These are phyloP conservation scores for Emergomyces orientalis DNA, from an alignment of 2,329 filamentous ascomycete species.

Conservation along the genomic window DNA sequence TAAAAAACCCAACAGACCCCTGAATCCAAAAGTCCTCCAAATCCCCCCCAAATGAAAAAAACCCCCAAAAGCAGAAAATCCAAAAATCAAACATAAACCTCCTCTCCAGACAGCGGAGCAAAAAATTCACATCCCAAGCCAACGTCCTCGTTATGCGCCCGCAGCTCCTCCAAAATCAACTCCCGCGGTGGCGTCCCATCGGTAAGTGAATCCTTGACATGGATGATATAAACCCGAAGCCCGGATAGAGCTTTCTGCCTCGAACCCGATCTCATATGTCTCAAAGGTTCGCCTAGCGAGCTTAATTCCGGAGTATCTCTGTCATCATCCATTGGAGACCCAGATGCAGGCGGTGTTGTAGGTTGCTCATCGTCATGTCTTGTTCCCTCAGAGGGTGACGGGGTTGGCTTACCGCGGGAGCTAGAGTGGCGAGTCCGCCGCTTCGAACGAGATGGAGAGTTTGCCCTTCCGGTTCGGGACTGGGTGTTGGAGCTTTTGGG, in stretches of 20 bases:
- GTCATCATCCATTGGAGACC: not conserved
- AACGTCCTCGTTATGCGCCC: conserved; percentile 53
- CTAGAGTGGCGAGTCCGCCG: not conserved
- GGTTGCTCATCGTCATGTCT: not conserved
- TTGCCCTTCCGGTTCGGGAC: not conserved
- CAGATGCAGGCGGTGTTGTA: not conserved
- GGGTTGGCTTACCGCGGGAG: not conserved
- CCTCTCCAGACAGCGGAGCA: conserved; percentile 57
- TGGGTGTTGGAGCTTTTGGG: conserved; percentile 5
- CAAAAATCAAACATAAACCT: conserved; percentile 33
- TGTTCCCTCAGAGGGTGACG: not conserved
- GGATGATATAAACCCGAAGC: conserved; percentile 76
- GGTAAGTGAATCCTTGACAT: conserved; percentile 76
- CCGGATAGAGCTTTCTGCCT: conserved; percentile 51
- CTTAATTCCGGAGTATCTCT: not conserved
- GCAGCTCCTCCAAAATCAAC: conserved; percentile 60
- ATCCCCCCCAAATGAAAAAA: too few relatives aligned
- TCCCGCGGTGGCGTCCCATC: conserved; percentile 59
- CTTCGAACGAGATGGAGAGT: not conserved
- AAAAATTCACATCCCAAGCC: conserved; percentile 72
- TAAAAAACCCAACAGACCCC: too few relatives aligned
- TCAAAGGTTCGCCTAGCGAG: not conserved
- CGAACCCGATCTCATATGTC: not conserved
- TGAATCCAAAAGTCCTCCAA: too few relatives aligned
- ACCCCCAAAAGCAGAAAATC: not conserved